Percentiles rank a stretch among this genome's conserved stretches.
Conservation (phyloP, 176 grass and related monocot species). For the Chloris gayana region DNA sequence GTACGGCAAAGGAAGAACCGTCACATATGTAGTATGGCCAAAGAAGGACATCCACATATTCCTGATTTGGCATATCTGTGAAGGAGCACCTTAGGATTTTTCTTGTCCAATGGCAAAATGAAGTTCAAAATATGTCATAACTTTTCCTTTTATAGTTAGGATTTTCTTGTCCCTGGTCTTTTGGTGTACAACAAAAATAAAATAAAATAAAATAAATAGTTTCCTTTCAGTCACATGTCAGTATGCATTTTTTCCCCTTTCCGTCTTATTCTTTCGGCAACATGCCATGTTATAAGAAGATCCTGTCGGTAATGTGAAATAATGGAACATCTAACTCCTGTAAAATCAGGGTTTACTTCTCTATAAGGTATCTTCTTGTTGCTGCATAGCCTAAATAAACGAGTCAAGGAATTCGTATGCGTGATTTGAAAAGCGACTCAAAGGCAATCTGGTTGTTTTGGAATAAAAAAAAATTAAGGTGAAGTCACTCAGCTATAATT, state of each 20-base stretch:
- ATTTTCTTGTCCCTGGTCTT: not conserved
- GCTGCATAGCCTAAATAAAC: constrained; percentile 2
- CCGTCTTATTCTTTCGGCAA: constrained; percentile 1
- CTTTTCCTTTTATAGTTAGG: constrained; percentile 5
- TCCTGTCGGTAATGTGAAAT: not conserved
- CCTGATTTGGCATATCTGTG: constrained; percentile 9
- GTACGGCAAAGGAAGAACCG: not conserved
- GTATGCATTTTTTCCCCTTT: not conserved
- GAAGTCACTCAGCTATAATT: not conserved
- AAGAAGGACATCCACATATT: not conserved
- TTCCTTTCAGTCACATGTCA: not conserved
- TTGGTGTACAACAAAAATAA: constrained; percentile 7
- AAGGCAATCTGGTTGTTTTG: not conserved
- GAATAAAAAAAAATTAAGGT: not conserved
- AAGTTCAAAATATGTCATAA: not conserved
- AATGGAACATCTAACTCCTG: constrained; percentile 4
- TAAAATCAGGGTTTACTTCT: constrained; percentile 10
- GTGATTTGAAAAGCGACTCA: not conserved
- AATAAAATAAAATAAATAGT: not conserved
- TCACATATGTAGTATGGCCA: not conserved
- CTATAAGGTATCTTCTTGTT: not conserved
- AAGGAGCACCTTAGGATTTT: not conserved
- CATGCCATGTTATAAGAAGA: constrained; percentile 5
- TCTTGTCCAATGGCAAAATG: not conserved
- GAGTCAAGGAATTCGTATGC: constrained; percentile 6